Evolutionary conservation across 129 eudicot species (phyloP), one percentile per base, ranked within the genome.

Genomic region (Rutidosis leptorrhynchoides): DNA sequence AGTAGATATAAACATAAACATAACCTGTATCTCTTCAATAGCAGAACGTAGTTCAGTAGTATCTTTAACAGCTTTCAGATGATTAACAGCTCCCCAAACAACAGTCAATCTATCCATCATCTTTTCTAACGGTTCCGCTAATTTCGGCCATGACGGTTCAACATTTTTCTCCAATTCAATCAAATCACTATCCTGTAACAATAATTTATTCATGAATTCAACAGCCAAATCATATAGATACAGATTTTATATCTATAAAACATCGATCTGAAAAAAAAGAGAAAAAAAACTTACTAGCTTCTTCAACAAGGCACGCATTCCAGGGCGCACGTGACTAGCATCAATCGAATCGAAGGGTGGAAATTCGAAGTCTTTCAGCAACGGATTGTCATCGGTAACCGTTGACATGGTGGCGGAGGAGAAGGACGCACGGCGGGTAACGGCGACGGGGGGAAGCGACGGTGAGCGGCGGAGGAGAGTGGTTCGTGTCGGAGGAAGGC

Each of bases 1-100:
- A 60, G 14, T 64, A 6, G 6, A 64, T 30, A 7, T n/a, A 28
- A 12, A n/a, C n/a, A n/a, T n/a, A n/a, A 11, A 51, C 0, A 15
- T 24, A 21, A 92, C 98, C 98, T 92, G 98, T 35, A 92, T 87
- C 77, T 92, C 96, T 77, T 88, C 98, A 9, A 92, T 85, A 37
- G 98, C 98, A 14, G 98, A 60, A 21, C 98, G 96, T 23, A 92
- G 91, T 26, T 92, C 98, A 16, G 89, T 63, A 46, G 82, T 79
- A 81, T 92, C 96, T 46, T 83, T 83, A 43, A 92, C 98, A 6
- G 95, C 60, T 76, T 88, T 92, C 22, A 92, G 83, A 84, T 92
- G 98, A 76, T 83, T 88, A 58, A 88, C 80, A 48, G 89, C 91
- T 51, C 98, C 98, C 98, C 96, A 88, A 62, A 84, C 89, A 37